Evolutionary conservation across 805 yeast genomes (phyloP), one percentile per base, ranked within the genome.

Genomic region (Torulaspora gathmanii): DNA sequence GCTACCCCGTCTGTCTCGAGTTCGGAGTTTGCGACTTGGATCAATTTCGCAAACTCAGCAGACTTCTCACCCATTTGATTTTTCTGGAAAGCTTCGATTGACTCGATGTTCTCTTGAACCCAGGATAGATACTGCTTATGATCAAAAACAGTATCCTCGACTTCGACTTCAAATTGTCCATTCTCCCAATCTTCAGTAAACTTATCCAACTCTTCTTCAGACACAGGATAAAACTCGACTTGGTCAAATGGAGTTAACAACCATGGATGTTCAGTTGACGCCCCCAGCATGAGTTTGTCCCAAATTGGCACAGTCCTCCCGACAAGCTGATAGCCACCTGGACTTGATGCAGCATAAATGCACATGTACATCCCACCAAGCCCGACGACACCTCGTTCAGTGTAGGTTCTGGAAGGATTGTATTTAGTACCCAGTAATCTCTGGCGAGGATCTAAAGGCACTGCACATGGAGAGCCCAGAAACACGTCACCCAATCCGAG

Each of bases 311-410:
- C 82, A 9, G 99, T 91, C 63, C 98, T 80, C 46, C 98, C 99
- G 51, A 89, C 91, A 56, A 91, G 76, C 70, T 91, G 98, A 69
- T 91, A 91, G 26, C 99, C 99, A 70, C 99, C 99, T 38, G 99
- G 99, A 20, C 96, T 88, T 55, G 88, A 95, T 91, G 91, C 90
- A 26, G 98, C 88, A 69, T 91, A 91, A 57, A 91, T 90, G 72
- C 98, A 91, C 98, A 91, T 90, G 75, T 89, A 93, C 86, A 85
- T 88, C 57, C 99, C 98, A 52, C 99, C 99, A 63, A 93, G 83
- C 61, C 99, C 99, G 50, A 91, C 98, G 29, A 93, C 86, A 55
- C 99, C 99, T 62, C 88, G 87, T 31, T 96, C 96, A 2, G 99
- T 91, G 71, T 76, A 90, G 1, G 97, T 87, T 73, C 99, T 79